Conservation (phyloP, 306 rosid species). For the peach (Prunus persica) region DNA sequence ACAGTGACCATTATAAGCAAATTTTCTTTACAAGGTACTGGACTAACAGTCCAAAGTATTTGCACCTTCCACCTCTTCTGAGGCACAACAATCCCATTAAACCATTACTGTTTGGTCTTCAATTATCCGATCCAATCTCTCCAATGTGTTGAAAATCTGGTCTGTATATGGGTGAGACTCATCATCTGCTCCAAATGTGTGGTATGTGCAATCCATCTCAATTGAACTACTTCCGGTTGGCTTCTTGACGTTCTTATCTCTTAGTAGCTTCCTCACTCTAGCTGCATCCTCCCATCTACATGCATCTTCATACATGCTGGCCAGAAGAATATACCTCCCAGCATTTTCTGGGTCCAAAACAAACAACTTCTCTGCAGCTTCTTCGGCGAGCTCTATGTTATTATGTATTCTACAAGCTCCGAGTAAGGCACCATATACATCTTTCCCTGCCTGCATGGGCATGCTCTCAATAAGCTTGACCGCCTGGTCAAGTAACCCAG, state of each 20-base stretch:
- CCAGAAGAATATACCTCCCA: constrained; percentile 60
- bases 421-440: constrained; percentile 72
- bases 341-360: constrained; percentile 59
- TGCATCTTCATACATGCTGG: constrained; percentile 69
- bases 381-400: constrained; percentile 59
- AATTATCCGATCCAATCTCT: constrained; percentile 43
- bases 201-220: constrained; percentile 53
- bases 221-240: constrained; percentile 64
- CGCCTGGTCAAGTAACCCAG: constrained; percentile 61
- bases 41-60: too few species aligned
- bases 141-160: constrained; percentile 48
- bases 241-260: constrained; percentile 69
- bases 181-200: constrained; percentile 57
- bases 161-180: constrained; percentile 47
- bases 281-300: constrained; percentile 75
- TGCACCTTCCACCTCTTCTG: background rate
- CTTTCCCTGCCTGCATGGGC: constrained; percentile 72
- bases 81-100: background rate
- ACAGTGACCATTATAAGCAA: background rate
- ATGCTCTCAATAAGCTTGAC: constrained; percentile 48
- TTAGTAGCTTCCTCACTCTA: constrained; percentile 54
- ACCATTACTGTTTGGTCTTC: constrained; percentile 24
- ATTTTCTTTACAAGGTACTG: too few species aligned
- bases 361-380: constrained; percentile 60
- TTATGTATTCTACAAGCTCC: constrained; percentile 79